phyloP scores from a whole-genome alignment of 73 alveolate genomes.

The Uronychia setigera region DNA sequence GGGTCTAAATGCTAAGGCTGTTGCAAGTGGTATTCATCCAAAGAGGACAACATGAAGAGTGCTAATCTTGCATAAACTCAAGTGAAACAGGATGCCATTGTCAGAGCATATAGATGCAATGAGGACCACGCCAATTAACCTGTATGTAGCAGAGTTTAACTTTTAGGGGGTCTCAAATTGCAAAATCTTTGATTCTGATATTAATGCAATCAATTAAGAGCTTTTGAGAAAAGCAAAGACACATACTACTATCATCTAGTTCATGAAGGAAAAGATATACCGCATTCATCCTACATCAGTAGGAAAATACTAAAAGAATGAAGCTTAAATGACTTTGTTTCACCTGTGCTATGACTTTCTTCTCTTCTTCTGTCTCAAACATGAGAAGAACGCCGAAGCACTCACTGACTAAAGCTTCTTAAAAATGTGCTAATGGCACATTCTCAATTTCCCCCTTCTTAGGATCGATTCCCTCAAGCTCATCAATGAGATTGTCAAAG shows the following conservation, averaged over 20 bases:
- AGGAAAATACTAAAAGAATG: not conserved
- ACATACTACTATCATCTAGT: not conserved
- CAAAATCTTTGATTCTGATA: not conserved
- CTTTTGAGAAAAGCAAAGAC: not conserved
- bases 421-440: not conserved
- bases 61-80: too few relatives aligned
- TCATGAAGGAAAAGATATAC: not conserved
- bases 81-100: not conserved
- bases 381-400: not conserved
- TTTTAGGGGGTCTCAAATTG: not conserved
- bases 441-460: not conserved
- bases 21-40: not conserved
- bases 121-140: not conserved
- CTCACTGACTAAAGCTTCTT: not conserved
- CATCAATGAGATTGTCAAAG: not conserved
- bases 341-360: conserved; percentile 3
- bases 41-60: not conserved
- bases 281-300: not conserved
- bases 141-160: too few relatives aligned
- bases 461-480: not conserved
- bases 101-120: not conserved
- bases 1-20: conserved; percentile 8
- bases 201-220: conserved; percentile 6
- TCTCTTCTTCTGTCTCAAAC: not conserved
- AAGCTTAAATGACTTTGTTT: not conserved